Evolutionary conservation across 345 rosid species (phyloP).

Genomic region (Moricandia arvensis): DNA sequence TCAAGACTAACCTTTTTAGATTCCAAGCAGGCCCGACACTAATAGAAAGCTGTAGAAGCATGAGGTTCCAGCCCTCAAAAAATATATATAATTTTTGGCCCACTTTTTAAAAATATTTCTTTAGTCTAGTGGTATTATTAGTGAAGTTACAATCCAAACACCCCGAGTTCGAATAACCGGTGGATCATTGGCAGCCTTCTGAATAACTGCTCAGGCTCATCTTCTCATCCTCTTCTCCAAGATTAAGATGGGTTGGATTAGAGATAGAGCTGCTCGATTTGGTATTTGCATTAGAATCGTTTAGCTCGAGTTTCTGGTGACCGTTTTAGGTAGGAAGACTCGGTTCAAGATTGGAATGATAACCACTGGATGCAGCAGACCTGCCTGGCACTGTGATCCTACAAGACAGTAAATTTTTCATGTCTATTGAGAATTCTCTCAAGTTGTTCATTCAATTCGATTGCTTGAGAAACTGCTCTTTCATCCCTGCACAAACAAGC

Average conservation of each 20-base stretch:
- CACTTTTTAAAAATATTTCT: no score
- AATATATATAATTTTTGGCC: no score
- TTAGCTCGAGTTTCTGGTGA: no score
- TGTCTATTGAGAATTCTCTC: conserved; percentile 81
- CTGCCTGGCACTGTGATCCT: conserved; percentile 43
- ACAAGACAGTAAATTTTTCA: conserved; percentile 65
- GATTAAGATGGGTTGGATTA: conserved; percentile 44
- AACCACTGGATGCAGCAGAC: conserved; percentile 31
- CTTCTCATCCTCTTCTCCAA: conserved; percentile 58
- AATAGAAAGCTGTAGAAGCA: no score
- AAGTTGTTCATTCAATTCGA: conserved; percentile 85
- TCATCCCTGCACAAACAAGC: conserved; percentile 61
- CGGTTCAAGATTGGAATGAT: conserved; percentile 35
- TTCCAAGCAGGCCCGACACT: no score
- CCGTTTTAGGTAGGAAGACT: no score
- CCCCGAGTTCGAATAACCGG: no score
- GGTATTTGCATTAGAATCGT: conserved; percentile 30
- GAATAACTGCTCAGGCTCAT: conserved; percentile 83
- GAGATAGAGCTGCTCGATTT: conserved; percentile 46
- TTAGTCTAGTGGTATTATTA: no score
- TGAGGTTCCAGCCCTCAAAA: no score
- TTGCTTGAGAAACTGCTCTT: conserved; percentile 81
- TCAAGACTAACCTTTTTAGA: no score
- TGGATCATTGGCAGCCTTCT: no score
- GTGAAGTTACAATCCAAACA: no score